Conservation (phyloP, 2,329 filamentous ascomycete species). For the Pseudodiploospora longispora region DNA sequence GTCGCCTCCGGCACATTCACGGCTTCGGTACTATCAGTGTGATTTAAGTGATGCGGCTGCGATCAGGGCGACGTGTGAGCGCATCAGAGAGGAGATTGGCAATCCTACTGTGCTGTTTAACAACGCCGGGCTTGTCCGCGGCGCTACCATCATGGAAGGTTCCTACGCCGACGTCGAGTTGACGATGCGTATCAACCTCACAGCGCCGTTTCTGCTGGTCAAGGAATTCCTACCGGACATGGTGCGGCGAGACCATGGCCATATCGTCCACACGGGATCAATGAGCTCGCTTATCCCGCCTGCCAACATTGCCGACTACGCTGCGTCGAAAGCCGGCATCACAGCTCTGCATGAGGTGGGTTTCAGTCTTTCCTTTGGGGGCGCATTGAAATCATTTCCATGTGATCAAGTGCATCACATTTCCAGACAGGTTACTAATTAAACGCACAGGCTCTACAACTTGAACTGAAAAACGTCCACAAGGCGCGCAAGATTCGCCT, state of each 20-base stretch:
- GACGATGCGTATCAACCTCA: slow-evolving; percentile 38
- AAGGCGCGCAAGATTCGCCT: slow-evolving; percentile 20
- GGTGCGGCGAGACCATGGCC: slow-evolving; percentile 50
- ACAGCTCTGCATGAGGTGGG: slow-evolving; percentile 19
- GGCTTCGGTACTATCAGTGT: slow-evolving; percentile 24
- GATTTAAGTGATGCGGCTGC: slow-evolving; percentile 25
- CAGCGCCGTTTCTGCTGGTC: slow-evolving; percentile 50
- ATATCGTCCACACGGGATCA: slow-evolving; percentile 54
- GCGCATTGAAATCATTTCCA: not conserved
- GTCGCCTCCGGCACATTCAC: slow-evolving; percentile 12
- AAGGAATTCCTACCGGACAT: slow-evolving; percentile 54
- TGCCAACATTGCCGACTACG: slow-evolving; percentile 52
- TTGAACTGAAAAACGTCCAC: slow-evolving; percentile 22
- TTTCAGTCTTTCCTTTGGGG: not conserved
- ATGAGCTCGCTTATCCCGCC: slow-evolving; percentile 46
- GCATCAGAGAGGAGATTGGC: slow-evolving; percentile 24
- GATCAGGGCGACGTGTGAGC: slow-evolving; percentile 19
- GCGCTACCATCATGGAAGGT: slow-evolving; percentile 20
- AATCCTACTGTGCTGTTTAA: slow-evolving; percentile 29
- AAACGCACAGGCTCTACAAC: slow-evolving; percentile 16
- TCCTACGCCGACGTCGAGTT: slow-evolving; percentile 20
- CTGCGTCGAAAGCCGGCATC: slow-evolving; percentile 41
- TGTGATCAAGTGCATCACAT: too few relatives aligned
- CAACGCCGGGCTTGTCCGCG: slow-evolving; percentile 25
- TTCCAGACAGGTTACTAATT: not conserved